Conservation (phyloP, 2,329 filamentous ascomycete species). For the Fusarium transvaalense region DNA sequence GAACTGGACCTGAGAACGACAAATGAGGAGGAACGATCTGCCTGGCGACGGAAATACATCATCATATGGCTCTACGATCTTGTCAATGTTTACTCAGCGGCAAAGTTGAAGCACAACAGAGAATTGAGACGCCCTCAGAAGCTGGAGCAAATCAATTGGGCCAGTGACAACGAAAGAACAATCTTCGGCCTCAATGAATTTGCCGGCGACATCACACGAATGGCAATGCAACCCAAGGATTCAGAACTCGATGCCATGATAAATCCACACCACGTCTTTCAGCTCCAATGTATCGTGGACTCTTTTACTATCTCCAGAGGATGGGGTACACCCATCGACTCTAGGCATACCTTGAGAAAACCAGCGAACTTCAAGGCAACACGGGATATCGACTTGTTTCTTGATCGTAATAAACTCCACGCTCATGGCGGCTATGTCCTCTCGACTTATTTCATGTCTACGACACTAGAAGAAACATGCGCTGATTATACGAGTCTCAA, state of each 20-base stretch:
- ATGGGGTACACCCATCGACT: slow-evolving; percentile 54
- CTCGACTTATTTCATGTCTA: background rate
- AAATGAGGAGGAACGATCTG: slow-evolving; percentile 55
- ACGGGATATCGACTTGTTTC: slow-evolving; percentile 59
- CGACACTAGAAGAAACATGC: background rate
- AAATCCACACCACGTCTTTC: slow-evolving; percentile 62
- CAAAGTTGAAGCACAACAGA: background rate
- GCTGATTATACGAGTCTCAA: background rate
- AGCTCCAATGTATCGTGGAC: slow-evolving; percentile 64
- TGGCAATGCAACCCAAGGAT: slow-evolving; percentile 57
- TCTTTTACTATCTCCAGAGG: slow-evolving; percentile 59
- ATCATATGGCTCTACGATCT: slow-evolving; percentile 67
- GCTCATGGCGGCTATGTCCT: slow-evolving; percentile 20
- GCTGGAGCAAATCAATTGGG: background rate
- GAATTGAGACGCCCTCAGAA: too few relatives aligned
- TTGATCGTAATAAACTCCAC: slow-evolving; percentile 54
- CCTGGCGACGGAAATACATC: slow-evolving; percentile 62
- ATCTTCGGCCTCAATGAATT: slow-evolving; percentile 62
- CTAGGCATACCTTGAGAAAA: slow-evolving; percentile 53
- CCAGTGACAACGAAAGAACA: background rate
- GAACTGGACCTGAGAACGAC: slow-evolving; percentile 54
- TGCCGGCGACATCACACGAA: slow-evolving; percentile 57
- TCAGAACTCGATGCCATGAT: slow-evolving; percentile 55
- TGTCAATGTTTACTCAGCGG: slow-evolving; percentile 58
- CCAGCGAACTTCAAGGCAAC: slow-evolving; percentile 55